These are phyloP conservation scores for Coleophoma cylindrospora DNA, from an alignment of 2,329 filamentous ascomycete genomes.

Conservation along the genomic window DNA sequence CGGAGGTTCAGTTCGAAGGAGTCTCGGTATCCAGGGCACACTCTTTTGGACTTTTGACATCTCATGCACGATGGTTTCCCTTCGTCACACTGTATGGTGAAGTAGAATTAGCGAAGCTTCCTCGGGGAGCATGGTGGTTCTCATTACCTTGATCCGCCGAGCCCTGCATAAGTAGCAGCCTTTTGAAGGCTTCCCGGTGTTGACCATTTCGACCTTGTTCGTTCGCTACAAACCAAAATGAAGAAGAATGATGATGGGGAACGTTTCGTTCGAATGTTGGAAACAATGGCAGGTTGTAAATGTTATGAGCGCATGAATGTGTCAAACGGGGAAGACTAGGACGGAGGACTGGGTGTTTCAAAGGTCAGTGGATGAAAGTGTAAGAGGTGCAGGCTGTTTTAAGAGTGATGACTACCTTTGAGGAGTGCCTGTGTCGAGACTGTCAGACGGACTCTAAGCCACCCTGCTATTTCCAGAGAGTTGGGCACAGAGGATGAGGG, in stretches of 20 bases:
- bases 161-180: conserved; percentile 70
- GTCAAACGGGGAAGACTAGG: not conserved
- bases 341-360: not conserved
- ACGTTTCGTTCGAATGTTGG: not conserved
- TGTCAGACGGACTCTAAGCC: not conserved
- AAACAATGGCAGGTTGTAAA: not conserved
- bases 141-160: conserved; percentile 60
- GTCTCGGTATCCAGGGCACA: conserved; percentile 63
- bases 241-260: conserved; percentile 1
- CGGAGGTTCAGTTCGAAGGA: conserved; percentile 58
- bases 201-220: conserved; percentile 43
- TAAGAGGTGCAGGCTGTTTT: too few relatives aligned
- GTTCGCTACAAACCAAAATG: not conserved
- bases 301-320: not conserved
- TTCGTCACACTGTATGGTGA: conserved; percentile 52
- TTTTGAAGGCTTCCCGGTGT: conserved; percentile 56
- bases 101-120: not conserved
- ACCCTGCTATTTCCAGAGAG: not conserved
- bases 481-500: not conserved
- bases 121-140: not conserved
- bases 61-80: conserved; percentile 59
- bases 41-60: conserved; percentile 55
- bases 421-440: too few relatives aligned
- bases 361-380: not conserved
- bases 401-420: too few relatives aligned